Base-by-base conservation (phyloP, 2,329 filamentous ascomycete species). In the Beauveria rudraprayagi region DNA sequence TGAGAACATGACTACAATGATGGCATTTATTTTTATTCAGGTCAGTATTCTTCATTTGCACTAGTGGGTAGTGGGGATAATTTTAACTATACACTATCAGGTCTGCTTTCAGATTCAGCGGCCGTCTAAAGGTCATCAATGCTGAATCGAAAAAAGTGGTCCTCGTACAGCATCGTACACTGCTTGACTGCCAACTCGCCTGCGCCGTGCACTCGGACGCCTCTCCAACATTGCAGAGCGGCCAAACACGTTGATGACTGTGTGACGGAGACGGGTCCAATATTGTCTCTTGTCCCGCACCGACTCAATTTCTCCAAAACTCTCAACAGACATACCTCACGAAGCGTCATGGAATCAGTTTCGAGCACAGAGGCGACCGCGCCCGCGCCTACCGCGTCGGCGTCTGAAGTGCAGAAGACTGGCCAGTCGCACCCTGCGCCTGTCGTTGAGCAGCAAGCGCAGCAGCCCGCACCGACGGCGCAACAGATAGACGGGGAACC, bases 391-490 rank as follows among this genome's bases (percentile, higher is more conserved):
- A 50, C 24, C 17, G 47, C 28, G 34, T 52, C 56, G 34, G 56
- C 59, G 24, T n/a, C 58, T 24, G 62, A 48, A n/a, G 44, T 44
- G 30, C 43, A 10, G 4, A 19, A 51, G 55, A 19, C 64, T 63
- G 57, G 56, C 46, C 28, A 56, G 52, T 37, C 43, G n/a, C 60
- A 61, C 52, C 56, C 43, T 53, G 60, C 63, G 47, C 56, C 60
- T 43, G 41, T 17, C 40, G 41, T 37, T 16, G 60, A 66, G 61
- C 64, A 67, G 43, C 66, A 64, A 60, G 65, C 65, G 22, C 57
- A 53, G 14, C 34, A 46, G 19, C n/a, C 52, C 24, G n/a, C 37
- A 17, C 19, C 24, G 11, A 19, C 52, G 8, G 9, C 52, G 10
- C 52, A 56, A 30, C 30, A 41, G 17, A 16, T 19, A 30, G 51